Base-by-base conservation (phyloP, 1,139 yeast genomes). In the Geotrichum fermentans region DNA sequence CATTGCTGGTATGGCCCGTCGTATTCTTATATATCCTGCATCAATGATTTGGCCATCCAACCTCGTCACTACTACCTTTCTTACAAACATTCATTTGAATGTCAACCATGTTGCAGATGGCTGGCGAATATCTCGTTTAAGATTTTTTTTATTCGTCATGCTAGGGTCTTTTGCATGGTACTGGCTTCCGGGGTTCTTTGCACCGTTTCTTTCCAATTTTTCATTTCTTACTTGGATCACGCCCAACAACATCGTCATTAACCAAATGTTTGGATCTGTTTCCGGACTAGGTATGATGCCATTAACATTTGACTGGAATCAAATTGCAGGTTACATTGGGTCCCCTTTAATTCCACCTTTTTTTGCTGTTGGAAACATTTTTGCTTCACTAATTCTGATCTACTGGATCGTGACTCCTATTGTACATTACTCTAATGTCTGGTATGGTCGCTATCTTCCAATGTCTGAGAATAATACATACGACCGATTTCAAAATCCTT, bases 261-360 rank as follows among this genome's bases (percentile, higher is more conserved):
- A 79, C 63, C 84, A 81, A 63, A 65, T 83, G 41, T 80, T 81
- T 60, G 86, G 88, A 46, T 69, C 77, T 28, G 56, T 69, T 14
- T 69, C 80, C 11, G 87, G 87, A 14, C 69, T 81, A 52, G 88
- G 86, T 24, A 63, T 81, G 63, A 66, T 81, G 60, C 89, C 89
- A 21, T 57, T 75, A 29, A 72, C 81, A 1, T 76, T 79, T 57
- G 83, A 79, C 60, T 79, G 82, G 82, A 72, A 75, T 42, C 77
- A 74, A 16, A 63, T 77, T 44, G 67, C 78, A 1, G 83, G 80
- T 47, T 78, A 76, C 64, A 67, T 78, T 53, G 80, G 82, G 14
- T 76, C 83, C 22, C 87, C 90, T 10, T 72, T 83, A 59, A 74
- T 81, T 56, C 83, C 87, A 7, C 89, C 90, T 28, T 78, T 80